phyloP scores from a whole-genome alignment of 108 stramenopile genomes.

The Nannochloropsis granulata region DNA sequence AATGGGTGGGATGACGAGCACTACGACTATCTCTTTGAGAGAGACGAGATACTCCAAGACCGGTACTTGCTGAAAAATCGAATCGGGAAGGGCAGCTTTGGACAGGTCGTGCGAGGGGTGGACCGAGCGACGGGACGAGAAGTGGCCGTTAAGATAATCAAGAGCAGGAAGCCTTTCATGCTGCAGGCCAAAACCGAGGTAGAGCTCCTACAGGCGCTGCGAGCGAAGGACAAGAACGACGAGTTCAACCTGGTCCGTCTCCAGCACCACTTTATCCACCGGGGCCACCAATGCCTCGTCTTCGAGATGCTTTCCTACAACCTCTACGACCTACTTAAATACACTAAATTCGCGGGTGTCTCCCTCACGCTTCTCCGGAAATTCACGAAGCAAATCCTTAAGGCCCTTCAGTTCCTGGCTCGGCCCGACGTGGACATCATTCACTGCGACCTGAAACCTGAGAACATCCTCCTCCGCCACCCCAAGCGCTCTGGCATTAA shows the following conservation, averaged over 20 bases:
- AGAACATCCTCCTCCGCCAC: conserved; percentile 87
- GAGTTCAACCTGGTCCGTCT: conserved; percentile 56
- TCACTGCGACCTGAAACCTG: conserved; percentile 98
- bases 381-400: conserved; percentile 88
- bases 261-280: conserved; percentile 69
- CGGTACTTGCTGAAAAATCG: conserved; percentile 75
- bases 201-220: conserved; percentile 50
- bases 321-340: conserved; percentile 86
- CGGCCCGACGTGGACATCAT: conserved; percentile 65
- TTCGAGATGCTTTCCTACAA: conserved; percentile 96
- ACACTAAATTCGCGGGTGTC: conserved; percentile 88
- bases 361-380: conserved; percentile 88
- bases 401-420: conserved; percentile 69
- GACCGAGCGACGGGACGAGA: conserved; percentile 45
- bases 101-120: conserved; percentile 73
- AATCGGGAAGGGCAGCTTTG: conserved; percentile 93
- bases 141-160: conserved; percentile 97
- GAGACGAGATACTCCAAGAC: conserved; percentile 57
- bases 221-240: conserved; percentile 19
- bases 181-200: conserved; percentile 95
- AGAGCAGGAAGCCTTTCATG: conserved; percentile 83
- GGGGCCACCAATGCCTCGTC: conserved; percentile 80
- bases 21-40: conserved; percentile 77
- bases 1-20: conserved; percentile 95
- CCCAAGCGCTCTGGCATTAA: conserved; percentile 87